phyloP scores from a whole-genome alignment of 148 eudicot species.

The Nepenthes mirabilis region DNA sequence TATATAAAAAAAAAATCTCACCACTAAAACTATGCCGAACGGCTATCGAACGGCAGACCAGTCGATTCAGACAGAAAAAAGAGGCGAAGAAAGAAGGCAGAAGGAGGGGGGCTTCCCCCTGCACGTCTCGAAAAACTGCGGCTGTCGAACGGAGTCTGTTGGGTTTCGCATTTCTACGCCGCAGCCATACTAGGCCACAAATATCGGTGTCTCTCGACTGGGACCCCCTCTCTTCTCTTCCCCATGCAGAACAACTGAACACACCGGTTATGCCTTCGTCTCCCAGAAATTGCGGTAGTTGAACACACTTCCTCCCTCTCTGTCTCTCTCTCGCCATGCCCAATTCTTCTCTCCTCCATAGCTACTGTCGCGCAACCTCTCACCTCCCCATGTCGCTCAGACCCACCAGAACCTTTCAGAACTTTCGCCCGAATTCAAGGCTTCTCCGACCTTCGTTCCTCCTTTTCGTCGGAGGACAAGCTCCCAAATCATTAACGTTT shows the following conservation, averaged over 20 bases:
- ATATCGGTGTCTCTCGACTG: too few species aligned
- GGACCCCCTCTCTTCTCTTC: conserved; percentile 2
- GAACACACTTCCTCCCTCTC: not conserved
- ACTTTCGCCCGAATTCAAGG: conserved; percentile 2
- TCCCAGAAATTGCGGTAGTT: not conserved
- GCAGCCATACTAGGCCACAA: too few species aligned
- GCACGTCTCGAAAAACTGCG: too few species aligned
- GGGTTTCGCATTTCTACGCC: too few species aligned
- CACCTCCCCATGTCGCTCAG: conserved; percentile 22
- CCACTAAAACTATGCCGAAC: too few species aligned
- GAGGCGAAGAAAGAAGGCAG: too few species aligned
- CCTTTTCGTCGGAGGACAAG: conserved; percentile 4
- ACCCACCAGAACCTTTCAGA: conserved; percentile 6
- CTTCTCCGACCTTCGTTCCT: conserved; percentile 8
- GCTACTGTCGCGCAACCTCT: conserved; percentile 18
- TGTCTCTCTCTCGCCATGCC: conserved; percentile 14
- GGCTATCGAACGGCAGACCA: too few species aligned
- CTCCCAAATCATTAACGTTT: conserved; percentile 5
- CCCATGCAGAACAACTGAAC: not conserved
- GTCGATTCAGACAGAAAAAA: too few species aligned
- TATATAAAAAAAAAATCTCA: too few species aligned
- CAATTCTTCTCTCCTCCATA: conserved; percentile 23
- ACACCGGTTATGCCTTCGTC: not conserved
- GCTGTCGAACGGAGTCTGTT: too few species aligned
- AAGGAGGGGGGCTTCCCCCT: too few species aligned